Base-by-base conservation (phyloP, 768 basidiomycete genomes). In the Psilocybe tampanensis region DNA sequence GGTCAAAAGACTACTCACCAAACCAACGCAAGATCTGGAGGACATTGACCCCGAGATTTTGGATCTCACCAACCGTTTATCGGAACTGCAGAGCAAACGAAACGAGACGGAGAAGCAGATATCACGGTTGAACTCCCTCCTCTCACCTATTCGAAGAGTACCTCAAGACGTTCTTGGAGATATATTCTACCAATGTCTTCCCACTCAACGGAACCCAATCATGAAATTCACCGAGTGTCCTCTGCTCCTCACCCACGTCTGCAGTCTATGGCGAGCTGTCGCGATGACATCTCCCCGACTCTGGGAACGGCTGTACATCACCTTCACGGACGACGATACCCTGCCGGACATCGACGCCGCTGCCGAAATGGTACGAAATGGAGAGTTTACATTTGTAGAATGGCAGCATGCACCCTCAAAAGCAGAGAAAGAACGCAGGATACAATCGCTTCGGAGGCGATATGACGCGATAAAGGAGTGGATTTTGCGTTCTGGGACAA, bases 231-330 rank as follows among this genome's bases (percentile, higher is more conserved):
- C 44, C 8, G 62, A 67, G 17, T 57, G 64, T 1, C 66, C 67
- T 2, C 29, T 68, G 3, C 47, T 67, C 0, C 58, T 68, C 1
- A 60, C 62, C 9, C 58, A 45, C 6, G 52, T 70, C 4, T 65
- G 60, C 22, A 57, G 55, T 4, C 21, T 32, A 3, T 68, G 69
- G 69, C 26, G 69, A 8, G 18, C 45, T 6, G 34, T 64, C 12
- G 60, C 65, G 1, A 29, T 65, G 15, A 54, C 64, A 2, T 60
- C 65, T 5, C 69, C 69, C 3, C 52, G 44, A 2, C 47, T 70
- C n/a, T 70, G 67, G 66, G 48, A 62, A 1, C 57, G 48, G 2
- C 22, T 64, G 2, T 58, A 66, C 45, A 49, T 63, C 15, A 42
- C 47, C 17, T 55, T 55, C 24, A 36, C 34, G 6, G 44, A 48